phyloP scores from a whole-genome alignment of 257 asterid genomes.

The Paraleonurus japonicus region DNA sequence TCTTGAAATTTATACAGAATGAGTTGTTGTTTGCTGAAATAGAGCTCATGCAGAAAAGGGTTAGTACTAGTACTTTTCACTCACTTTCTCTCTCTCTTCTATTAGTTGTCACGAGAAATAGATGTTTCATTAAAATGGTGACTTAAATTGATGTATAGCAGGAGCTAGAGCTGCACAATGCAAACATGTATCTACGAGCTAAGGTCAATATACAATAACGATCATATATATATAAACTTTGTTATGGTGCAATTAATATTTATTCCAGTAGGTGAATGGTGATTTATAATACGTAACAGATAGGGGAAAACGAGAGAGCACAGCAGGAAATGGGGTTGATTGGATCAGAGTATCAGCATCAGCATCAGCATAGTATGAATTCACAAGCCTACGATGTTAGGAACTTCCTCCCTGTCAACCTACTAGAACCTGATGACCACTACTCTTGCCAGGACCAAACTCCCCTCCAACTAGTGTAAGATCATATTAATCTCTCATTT shows the following conservation, averaged over 20 bases:
- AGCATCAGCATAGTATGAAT: conserved; percentile 27
- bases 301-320: conserved; percentile 85
- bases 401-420: conserved; percentile 68
- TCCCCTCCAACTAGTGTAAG: conserved; percentile 80
- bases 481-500: neutral
- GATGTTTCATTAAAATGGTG: neutral
- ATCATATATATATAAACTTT: neutral
- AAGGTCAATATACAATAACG: conserved; percentile 50
- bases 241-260: neutral
- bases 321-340: conserved; percentile 67
- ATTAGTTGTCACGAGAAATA: neutral
- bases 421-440: conserved; percentile 63
- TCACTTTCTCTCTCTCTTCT: neutral
- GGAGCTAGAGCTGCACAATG: conserved; percentile 92
- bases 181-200: conserved; percentile 87
- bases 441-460: conserved; percentile 79
- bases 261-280: neutral
- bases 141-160: conserved; percentile 30
- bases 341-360: conserved; percentile 29
- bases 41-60: conserved; percentile 93
- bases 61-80: conserved; percentile 6
- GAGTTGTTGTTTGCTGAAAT: conserved; percentile 85
- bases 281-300: conserved; percentile 35
- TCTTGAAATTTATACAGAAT: conserved; percentile 43
- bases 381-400: conserved; percentile 61